Conservation (phyloP, 2,329 filamentous ascomycete species). For the Periconia sp. region DNA sequence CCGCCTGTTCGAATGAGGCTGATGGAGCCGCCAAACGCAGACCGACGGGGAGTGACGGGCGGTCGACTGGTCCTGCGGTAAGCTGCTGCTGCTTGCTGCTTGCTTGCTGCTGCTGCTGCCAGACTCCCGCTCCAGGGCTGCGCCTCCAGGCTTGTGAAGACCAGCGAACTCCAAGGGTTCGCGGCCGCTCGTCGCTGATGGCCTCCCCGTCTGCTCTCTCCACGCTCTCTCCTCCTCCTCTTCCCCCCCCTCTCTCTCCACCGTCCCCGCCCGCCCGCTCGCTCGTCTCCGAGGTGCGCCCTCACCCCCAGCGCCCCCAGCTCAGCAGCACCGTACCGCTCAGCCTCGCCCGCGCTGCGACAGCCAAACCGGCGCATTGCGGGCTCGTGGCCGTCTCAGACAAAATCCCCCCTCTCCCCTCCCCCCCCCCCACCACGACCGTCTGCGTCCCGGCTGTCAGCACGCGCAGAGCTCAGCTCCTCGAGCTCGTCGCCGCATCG, state of each 20-base stretch:
- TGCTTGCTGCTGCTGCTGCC: not conserved
- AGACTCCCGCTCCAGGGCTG: not conserved
- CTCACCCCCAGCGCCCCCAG: not conserved
- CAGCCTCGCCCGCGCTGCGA: slow-evolving; percentile 4
- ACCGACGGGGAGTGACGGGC: slow-evolving; percentile 1
- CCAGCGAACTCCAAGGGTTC: slow-evolving; percentile 1
- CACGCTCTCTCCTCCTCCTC: not conserved
- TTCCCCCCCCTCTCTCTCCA: not conserved
- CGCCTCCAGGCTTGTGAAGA: slow-evolving; percentile 9
- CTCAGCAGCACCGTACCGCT: not conserved
- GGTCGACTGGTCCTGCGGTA: slow-evolving; percentile 2
- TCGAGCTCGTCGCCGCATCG: not conserved
- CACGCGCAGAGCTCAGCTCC: not conserved
- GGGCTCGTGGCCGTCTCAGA: not conserved
- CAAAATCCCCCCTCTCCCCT: too few species aligned
- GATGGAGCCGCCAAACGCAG: slow-evolving; percentile 2
- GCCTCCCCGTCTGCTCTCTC: not conserved
- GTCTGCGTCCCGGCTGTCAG: slow-evolving; percentile 3
- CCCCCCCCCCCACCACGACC: slow-evolving; percentile 10
- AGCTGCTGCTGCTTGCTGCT: slow-evolving; percentile 1
- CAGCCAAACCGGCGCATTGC: slow-evolving; percentile 10
- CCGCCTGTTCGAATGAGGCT: slow-evolving; percentile 10
- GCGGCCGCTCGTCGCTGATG: slow-evolving; percentile 3
- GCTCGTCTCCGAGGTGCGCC: not conserved
- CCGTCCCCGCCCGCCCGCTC: not conserved